phyloP scores from a whole-genome alignment of 2,329 filamentous ascomycete genomes.

The Aspergillus ochraceus region DNA sequence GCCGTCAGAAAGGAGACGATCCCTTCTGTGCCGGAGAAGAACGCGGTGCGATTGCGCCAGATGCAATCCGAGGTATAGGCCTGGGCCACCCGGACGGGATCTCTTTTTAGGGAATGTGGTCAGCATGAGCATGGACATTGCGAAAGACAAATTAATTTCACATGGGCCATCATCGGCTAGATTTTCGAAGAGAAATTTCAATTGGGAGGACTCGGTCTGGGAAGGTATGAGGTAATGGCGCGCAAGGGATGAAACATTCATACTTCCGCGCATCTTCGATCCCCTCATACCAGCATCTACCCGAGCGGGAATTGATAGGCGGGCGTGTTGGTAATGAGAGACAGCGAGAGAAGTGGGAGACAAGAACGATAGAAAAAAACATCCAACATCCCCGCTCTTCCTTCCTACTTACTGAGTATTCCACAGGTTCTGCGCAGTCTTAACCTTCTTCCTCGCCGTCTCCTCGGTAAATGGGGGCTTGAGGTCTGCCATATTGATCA shows the following conservation, averaged over 20 bases:
- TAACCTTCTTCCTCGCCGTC: constrained; percentile 73
- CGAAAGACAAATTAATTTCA: not conserved
- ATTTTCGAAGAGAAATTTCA: not conserved
- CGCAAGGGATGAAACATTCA: constrained; percentile 6
- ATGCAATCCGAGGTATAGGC: constrained; percentile 75
- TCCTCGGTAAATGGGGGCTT: constrained; percentile 73
- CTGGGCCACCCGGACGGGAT: constrained; percentile 64
- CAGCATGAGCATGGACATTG: not conserved
- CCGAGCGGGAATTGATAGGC: not conserved
- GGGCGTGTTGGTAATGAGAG: not conserved
- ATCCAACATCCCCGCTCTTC: not conserved
- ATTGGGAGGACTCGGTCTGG: not conserved
- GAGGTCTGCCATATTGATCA: constrained; percentile 39
- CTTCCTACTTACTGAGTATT: constrained; percentile 63
- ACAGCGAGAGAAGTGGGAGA: not conserved
- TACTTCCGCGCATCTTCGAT: not conserved
- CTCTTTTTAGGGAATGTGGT: constrained; percentile 43
- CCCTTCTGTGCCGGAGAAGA: constrained; percentile 66
- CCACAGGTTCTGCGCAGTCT: constrained; percentile 80
- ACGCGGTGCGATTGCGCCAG: constrained; percentile 76
- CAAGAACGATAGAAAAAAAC: not conserved
- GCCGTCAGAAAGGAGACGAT: constrained; percentile 68
- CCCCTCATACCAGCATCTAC: not conserved
- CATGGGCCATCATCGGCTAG: not conserved
- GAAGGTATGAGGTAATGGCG: not conserved